Evolutionary conservation across 2,329 filamentous ascomycete genomes (phyloP), one percentile per base, ranked within the genome.

Genomic region (Aspergillus unguis): DNA sequence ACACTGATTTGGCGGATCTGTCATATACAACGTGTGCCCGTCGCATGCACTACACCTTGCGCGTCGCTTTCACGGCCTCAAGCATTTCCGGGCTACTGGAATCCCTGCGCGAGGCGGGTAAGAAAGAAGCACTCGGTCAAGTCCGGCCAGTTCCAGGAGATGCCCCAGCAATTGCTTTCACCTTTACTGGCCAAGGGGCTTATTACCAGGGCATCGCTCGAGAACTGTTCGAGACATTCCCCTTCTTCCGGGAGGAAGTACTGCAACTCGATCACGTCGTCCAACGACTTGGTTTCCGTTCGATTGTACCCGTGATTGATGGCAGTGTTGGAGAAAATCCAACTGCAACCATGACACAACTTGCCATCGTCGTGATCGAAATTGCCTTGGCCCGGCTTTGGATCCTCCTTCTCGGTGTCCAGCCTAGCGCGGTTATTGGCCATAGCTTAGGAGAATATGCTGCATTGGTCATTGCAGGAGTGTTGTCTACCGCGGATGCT

Each of bases 1-100:
- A 77, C 1, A 46, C 65, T 0, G 77, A 78, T 0, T 63, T 86
- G 2, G 73, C 78, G 1, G 73, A 82, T 53, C 69, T 88, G 1
- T 79, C 85, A 0, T 88, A 87, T 69, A 85, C 83, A 1, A 82
- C 81, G 0, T 86, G 84, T 9, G 86, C 85, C n/a, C 69, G 76
- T 10, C 70, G 75, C 1, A 59, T 64, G 6, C 75, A 77, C 49
- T 57, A 62, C 44, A 42, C 37, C 17, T 36, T 55, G n/a, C 54
- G 61, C 2, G 32, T 54, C 9, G 54, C 44, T 2, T 35, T 51
- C 3, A 44, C 42, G 2, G 53, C 38, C 5, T 45, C 48, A 5
- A 45, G 28, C 9, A 49, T 54, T 5, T 8, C 36, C 8, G 40
- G 25, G n/a, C 29, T 54, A 8, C 32, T 46, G 36, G 52, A 52